Conservation (phyloP, 176 grass and related monocot genomes). For the Bromus sterilis region DNA sequence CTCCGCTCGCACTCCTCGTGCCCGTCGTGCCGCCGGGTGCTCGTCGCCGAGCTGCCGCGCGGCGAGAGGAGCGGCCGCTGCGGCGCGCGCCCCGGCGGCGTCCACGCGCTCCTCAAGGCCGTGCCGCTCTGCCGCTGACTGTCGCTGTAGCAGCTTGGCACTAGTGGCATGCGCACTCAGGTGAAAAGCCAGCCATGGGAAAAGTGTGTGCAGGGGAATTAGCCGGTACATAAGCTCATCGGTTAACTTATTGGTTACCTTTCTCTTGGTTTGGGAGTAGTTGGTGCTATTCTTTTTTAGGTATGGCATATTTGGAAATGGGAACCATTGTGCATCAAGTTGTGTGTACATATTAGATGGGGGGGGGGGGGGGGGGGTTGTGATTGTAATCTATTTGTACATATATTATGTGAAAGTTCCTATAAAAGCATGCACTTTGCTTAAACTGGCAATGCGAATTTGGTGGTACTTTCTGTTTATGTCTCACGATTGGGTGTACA, state of each 20-base stretch:
- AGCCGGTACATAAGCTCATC: slow-evolving; percentile 3
- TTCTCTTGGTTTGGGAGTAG: slow-evolving; percentile 10
- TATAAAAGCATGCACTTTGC: background rate
- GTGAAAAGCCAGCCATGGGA: background rate
- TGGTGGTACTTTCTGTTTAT: background rate
- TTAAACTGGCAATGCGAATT: background rate
- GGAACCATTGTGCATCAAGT: background rate
- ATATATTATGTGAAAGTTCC: slow-evolving; percentile 7
- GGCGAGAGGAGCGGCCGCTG: slow-evolving; percentile 34
- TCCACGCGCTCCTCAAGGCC: slow-evolving; percentile 26
- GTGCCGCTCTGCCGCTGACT: background rate
- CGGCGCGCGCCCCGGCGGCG: slow-evolving; percentile 19
- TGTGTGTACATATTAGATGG: background rate
- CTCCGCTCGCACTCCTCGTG: slow-evolving; percentile 60
- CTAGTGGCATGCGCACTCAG: slow-evolving; percentile 30
- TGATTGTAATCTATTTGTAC: slow-evolving; percentile 31
- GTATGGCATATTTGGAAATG: background rate
- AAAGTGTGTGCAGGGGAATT: background rate
- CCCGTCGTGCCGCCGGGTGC: slow-evolving; percentile 59
- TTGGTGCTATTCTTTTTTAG: slow-evolving; percentile 23
- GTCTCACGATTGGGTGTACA: background rate
- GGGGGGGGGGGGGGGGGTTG: background rate
- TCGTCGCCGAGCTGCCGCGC: slow-evolving; percentile 29
- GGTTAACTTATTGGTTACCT: background rate
- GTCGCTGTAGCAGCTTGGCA: slow-evolving; percentile 23